Evolutionary conservation across 116 monocot species (phyloP), one percentile per base, ranked within the genome.

Genomic region (Papilionanthe hybrid): DNA sequence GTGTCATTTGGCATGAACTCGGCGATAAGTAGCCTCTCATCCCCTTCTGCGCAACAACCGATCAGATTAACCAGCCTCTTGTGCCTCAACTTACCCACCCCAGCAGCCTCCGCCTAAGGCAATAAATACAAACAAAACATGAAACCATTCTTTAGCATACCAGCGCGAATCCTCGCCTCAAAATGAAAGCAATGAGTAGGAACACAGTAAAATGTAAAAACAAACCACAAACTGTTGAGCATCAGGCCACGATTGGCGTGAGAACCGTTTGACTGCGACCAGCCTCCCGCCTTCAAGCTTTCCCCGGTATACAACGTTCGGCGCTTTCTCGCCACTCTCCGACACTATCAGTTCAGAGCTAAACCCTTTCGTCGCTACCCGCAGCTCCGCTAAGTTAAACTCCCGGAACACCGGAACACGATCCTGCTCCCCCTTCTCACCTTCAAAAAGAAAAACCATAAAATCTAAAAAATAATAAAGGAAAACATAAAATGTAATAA

Each of bases 1-100:
- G 98, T 98, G 72, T 98, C 94, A 85, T 98, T 94, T 48, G 90
- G 91, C 98, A 98, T 92, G 88, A 87, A 98, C 88, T 97, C 94
- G 1, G 94, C 91, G 0, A 98, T 92, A 45, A 98, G 89, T 28
- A 98, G 91, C 79, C 98, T 83, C 87, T 98, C 94, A 25, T 98
- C 94, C 18, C 90, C 98, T 78, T 98, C 94, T 10, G 93, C 87
- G 58, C 98, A 98, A 78, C 87, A 98, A 20, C 98, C 98, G 5
- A 94, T 93, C 79, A 98, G 68, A 76, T 93, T 94, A 65, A 94
- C 98, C 77, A 98, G 79, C 63, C 90, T 89, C 84, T 78, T 91
- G 82, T 98, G 98, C 55, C 94, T 81, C 86, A 98, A 78, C 82
- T 93, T 94, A 55, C 98, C 94, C 42, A 98, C 91, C 18, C 92